Percentiles rank a stretch among this genome's conserved stretches.
Evolutionary conservation across 2,329 filamentous ascomycete genomes (phyloP).

Genomic region (Microdochium bolleyi): DNA sequence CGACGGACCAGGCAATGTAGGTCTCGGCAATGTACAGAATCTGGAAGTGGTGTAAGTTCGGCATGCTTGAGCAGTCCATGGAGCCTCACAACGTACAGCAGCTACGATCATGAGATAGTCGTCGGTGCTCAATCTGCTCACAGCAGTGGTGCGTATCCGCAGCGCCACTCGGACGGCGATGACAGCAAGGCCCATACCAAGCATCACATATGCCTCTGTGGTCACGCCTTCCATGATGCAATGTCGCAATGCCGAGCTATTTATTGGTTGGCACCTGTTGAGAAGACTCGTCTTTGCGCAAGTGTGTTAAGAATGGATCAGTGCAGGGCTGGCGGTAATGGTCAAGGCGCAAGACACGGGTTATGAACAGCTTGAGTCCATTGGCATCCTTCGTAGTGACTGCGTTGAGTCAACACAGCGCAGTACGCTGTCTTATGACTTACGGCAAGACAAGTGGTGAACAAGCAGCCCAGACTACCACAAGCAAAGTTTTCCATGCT

Average conservation of each 20-base stretch:
- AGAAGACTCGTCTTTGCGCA: no score
- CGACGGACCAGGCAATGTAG: conserved; percentile 7
- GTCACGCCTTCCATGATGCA: background rate
- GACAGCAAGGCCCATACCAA: background rate
- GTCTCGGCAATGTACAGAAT: background rate
- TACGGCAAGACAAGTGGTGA: no score
- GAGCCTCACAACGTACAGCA: background rate
- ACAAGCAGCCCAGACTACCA: no score
- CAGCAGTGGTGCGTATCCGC: background rate
- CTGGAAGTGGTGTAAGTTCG: background rate
- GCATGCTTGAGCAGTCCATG: background rate
- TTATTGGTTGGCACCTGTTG: no score
- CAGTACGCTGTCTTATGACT: no score
- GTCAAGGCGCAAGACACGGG: no score
- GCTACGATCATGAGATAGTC: background rate
- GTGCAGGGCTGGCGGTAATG: no score
- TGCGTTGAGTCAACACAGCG: no score
- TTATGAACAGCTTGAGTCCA: no score
- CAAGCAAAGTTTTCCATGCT: no score
- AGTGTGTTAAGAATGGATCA: no score
- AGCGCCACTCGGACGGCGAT: background rate
- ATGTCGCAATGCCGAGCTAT: background rate
- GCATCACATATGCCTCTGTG: background rate
- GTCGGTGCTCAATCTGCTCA: background rate
- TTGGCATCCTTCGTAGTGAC: no score